These are phyloP conservation scores for Kwoniella dendrophila DNA, from an alignment of 768 basidiomycete species.

Conservation along the genomic window DNA sequence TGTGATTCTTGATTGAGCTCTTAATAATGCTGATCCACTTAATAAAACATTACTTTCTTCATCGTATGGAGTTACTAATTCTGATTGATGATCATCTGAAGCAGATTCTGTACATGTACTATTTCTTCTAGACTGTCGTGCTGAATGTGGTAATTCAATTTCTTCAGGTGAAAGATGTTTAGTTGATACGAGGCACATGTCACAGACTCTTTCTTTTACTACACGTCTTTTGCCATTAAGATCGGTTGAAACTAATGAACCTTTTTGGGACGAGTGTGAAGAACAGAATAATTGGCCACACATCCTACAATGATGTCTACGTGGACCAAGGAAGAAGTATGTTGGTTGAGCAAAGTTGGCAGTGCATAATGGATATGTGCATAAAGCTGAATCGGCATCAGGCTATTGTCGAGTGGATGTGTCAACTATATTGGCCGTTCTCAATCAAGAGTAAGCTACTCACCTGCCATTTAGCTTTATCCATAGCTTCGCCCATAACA, in stretches of 20 bases:
- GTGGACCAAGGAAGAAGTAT: conserved; percentile 39
- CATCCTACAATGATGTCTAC: conserved; percentile 48
- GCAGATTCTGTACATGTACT: conserved; percentile 20
- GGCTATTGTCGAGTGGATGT: conserved; percentile 16
- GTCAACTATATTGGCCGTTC: neutral
- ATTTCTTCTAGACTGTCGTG: conserved; percentile 21
- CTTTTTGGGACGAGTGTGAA: conserved; percentile 33
- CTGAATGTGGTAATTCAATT: conserved; percentile 15
- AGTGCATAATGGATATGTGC: conserved; percentile 42
- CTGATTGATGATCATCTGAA: conserved; percentile 15
- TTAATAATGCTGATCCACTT: conserved; percentile 6
- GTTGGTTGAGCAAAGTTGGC: conserved; percentile 38
- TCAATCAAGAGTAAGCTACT: neutral
- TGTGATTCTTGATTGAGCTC: conserved; percentile 19
- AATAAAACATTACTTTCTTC: conserved; percentile 23
- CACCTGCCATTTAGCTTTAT: conserved; percentile 37
- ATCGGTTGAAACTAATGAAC: conserved; percentile 21
- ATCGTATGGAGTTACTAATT: conserved; percentile 29
- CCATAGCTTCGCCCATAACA: conserved; percentile 23
- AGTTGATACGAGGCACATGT: conserved; percentile 27
- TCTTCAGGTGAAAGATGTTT: neutral
- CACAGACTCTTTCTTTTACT: conserved; percentile 40
- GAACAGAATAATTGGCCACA: conserved; percentile 46
- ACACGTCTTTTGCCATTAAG: conserved; percentile 19
- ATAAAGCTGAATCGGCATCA: conserved; percentile 39